These are phyloP conservation scores for Syncephalis fuscata DNA, from an alignment of 371 early-diverging fungal genomes.

Conservation along the genomic window DNA sequence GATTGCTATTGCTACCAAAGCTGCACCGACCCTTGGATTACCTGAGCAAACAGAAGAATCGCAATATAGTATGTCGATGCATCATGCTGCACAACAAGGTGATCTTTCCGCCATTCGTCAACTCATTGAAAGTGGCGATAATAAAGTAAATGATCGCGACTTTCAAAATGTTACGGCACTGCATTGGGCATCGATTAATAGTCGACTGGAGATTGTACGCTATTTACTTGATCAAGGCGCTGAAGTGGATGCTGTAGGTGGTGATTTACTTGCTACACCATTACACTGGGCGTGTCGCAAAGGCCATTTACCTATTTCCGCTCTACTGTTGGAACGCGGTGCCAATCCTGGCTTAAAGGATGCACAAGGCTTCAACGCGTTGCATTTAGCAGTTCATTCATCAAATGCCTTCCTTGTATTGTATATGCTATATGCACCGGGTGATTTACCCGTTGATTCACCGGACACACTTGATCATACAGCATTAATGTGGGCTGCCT, in stretches of 20 bases:
- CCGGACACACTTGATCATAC: constrained; percentile 67
- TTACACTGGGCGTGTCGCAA: constrained; percentile 74
- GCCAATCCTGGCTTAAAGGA: constrained; percentile 60
- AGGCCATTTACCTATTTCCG: constrained; percentile 55
- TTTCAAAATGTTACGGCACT: constrained; percentile 47
- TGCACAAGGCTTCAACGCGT: constrained; percentile 72
- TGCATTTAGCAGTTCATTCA: constrained; percentile 87
- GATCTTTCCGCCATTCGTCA: constrained; percentile 28
- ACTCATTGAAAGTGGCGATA: constrained; percentile 27
- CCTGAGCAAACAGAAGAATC: no score
- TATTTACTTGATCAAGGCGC: constrained; percentile 71
- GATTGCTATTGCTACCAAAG: no score
- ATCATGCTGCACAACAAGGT: constrained; percentile 51
- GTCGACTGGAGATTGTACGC: constrained; percentile 50
- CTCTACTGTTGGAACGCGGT: constrained; percentile 53
- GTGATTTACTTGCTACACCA: constrained; percentile 68
- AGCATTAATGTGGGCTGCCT: constrained; percentile 89
- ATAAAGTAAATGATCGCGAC: constrained; percentile 32
- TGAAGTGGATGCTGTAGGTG: constrained; percentile 52
- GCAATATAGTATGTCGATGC: constrained; percentile 17
- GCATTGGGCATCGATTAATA: constrained; percentile 70
- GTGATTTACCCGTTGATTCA: constrained; percentile 46
- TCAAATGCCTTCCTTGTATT: constrained; percentile 56
- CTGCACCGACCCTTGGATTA: no score
- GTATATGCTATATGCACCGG: constrained; percentile 42